Evolutionary conservation across 2,329 filamentous ascomycete genomes (phyloP), one percentile per base, ranked within the genome.

Genomic region (Plenodomus lindquistii): DNA sequence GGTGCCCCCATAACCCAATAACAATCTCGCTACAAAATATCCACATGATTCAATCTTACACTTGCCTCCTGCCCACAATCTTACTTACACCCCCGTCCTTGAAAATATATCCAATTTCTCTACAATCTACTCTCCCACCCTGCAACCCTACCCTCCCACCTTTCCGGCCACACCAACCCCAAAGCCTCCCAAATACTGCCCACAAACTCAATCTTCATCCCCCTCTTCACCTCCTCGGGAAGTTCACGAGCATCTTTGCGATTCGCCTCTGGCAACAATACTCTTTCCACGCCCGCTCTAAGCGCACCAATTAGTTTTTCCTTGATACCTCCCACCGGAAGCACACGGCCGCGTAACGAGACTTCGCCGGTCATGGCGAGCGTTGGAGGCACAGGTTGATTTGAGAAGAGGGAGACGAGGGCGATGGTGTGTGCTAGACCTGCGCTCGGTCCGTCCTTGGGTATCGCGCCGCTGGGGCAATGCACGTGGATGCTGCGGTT

Each of bases 291-390:
- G 21, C 94, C 94, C 2, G 94, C 94, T 46, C 93, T 83, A 67
- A 95, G 79, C 8, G 94, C 94, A 18, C 94, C 94, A 67, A 99
- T 97, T 44, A 97, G 81, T 74, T 99, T 99, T 83, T 99, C 93
- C 76, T 97, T 97, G 77, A 99, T 97, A 16, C 94, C 94, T 44
- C 94, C 94, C 29, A 99, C 94, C 20, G 93, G 91, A 74, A 94
- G 90, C 47, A 99, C 88, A 57, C 91, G 85, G 18, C 94, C 94
- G 36, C 94, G 84, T 20, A 99, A 83, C 47, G 88, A 91, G 53
- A 87, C 76, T 65, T 88, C 85, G 8, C 85, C 85, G 0, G 94
- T 99, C 94, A 99, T 99, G 37, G 94, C 94, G 73, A 99, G 86
- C 3, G 89, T 91, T 0, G 93, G 90, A 35, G 93, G 90, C 3